A percentile compares a stretch with the other conserved stretches of the same genome.
Conservation (phyloP, 2,329 filamentous ascomycete genomes). For the Helicocarpus griseus region DNA sequence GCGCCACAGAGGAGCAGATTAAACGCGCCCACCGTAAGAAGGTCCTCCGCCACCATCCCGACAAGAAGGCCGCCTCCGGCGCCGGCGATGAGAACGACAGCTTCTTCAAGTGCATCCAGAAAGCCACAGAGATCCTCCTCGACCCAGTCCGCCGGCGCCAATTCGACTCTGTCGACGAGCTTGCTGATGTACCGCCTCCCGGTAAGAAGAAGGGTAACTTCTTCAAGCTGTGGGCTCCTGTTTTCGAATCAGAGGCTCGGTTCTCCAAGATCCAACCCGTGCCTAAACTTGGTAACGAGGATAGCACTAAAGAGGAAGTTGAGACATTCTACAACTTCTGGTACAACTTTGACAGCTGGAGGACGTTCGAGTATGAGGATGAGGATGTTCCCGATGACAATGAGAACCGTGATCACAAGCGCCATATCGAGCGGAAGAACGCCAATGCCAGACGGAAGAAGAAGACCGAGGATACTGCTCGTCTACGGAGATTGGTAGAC, state of each 20-base stretch:
- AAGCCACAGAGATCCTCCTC: constrained; percentile 84
- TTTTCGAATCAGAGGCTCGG: constrained; percentile 84
- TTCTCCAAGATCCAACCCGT: constrained; percentile 91
- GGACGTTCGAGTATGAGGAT: constrained; percentile 94
- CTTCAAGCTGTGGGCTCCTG: constrained; percentile 86
- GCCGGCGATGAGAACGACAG: constrained; percentile 77
- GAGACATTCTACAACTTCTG: constrained; percentile 99
- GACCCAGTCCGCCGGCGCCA: constrained; percentile 89
- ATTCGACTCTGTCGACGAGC: constrained; percentile 93
- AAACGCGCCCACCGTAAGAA: constrained; percentile 99
- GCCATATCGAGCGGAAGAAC: constrained; percentile 97
- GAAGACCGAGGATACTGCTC: constrained; percentile 94
- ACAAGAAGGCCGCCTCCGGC: constrained; percentile 93
- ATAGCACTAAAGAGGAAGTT: constrained; percentile 78
- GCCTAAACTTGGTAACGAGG: constrained; percentile 72
- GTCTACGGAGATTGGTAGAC: constrained; percentile 82
- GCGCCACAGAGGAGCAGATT: constrained; percentile 94
- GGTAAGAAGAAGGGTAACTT: constrained; percentile 81
- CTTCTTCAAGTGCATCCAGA: constrained; percentile 99
- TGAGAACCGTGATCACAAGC: constrained; percentile 98
- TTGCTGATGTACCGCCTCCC: constrained; percentile 83
- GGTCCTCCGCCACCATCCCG: constrained; percentile 96
- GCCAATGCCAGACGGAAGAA: constrained; percentile 96
- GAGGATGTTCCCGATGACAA: constrained; percentile 98
- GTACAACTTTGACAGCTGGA: constrained; percentile 99